Evolutionary conservation across 2,329 filamentous ascomycete species (phyloP), one percentile per base, ranked within the genome.

Genomic region (Zelopaecilomyces penicillatus): DNA sequence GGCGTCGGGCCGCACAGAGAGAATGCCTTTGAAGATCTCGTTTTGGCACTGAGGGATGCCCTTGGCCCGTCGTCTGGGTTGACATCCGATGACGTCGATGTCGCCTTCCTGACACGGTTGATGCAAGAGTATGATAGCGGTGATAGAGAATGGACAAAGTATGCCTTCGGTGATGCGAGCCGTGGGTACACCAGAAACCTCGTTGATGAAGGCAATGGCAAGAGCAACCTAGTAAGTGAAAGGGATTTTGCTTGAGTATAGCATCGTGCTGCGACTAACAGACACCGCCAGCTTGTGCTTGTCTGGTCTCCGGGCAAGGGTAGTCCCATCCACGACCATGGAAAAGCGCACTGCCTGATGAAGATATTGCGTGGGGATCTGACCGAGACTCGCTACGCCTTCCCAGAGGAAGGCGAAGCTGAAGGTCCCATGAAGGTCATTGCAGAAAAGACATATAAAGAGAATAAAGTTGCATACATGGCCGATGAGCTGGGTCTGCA

Each of bases 291-390:
- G 85, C 77, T 95, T 50, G 79, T 95, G 39, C 78, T 95, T 35
- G 89, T 95, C 34, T 96, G 90, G 90, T 83, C 82, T 11, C 89
- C 90, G 0, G 85, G 85, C 42, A 87, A 87, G 66, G 78, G 78
- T 33, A 91, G 85, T 56, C 83, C 85, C 8, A 88, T 96, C 59
- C 90, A 96, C 61, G 90, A 96, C 62, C 85, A 88, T 64, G 83
- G 83, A 59, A 87, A 91, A 50, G 87, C 89, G 34, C 90, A 95
- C 63, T 96, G 90, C 65, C 71, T 95, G 55, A 95, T 95, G 87
- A 95, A 84, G 71, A 82, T 91, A 52, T 75, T 95, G 50, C 81
- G 80, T 54, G 90, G 90, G 38, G 76, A 73, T 50, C 70, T 95
- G 48, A 85, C 80, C 54, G 90, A 96, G 69, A 90, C 86, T 12